phyloP scores from a whole-genome alignment of 78 protist genomes.

The Dictyostelium purpureum region DNA sequence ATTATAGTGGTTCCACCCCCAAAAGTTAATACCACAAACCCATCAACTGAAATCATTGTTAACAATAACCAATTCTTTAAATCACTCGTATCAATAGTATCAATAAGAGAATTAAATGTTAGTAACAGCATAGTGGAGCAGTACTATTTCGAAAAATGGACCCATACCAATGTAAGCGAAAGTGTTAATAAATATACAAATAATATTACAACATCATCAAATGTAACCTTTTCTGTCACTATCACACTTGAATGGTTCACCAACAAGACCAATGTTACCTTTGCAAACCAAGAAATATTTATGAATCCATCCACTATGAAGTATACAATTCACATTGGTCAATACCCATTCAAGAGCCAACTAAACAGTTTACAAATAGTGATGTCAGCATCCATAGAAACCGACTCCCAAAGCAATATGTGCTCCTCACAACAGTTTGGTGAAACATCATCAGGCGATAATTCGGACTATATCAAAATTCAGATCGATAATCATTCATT shows the following conservation, averaged over 20 bases:
- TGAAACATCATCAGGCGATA: neutral
- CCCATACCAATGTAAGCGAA: neutral
- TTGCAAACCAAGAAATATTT: neutral
- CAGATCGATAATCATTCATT: neutral
- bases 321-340: neutral
- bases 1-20: too few species aligned
- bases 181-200: neutral
- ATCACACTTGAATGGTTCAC: neutral
- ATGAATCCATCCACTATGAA: constrained; percentile 28
- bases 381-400: constrained; percentile 3
- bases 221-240: neutral
- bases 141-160: neutral
- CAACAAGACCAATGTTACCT: neutral
- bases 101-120: neutral
- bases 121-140: neutral
- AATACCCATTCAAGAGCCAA: neutral
- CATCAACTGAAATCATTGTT: too few species aligned
- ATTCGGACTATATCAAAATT: neutral
- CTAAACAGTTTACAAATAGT: neutral
- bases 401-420: neutral
- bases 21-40: too few species aligned
- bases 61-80: neutral
- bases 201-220: neutral
- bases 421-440: neutral
- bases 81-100: neutral